These are phyloP conservation scores for Sugiyamaella japonica DNA, from an alignment of 1,139 yeast species.

Conservation along the genomic window DNA sequence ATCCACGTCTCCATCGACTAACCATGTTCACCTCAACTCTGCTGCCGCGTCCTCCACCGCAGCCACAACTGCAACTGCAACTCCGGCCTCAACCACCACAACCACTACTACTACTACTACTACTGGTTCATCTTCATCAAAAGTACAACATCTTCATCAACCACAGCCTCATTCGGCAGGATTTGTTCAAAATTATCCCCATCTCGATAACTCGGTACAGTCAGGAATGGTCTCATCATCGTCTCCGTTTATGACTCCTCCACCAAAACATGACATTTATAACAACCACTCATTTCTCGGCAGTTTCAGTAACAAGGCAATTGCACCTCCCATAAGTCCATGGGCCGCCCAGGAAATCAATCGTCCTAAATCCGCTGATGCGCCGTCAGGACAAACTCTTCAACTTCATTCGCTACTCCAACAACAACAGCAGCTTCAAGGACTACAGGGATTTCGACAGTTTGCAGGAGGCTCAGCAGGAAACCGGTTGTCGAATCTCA, in stretches of 20 bases:
- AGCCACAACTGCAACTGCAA: not conserved
- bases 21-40: not conserved
- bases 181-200: constrained; percentile 13
- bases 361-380: constrained; percentile 36
- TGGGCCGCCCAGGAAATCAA: constrained; percentile 33
- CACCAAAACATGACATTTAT: constrained; percentile 22
- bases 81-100: not conserved
- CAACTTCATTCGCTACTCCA: constrained; percentile 10
- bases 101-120: not conserved
- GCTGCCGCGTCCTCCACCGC: not conserved
- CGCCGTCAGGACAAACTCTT: constrained; percentile 12
- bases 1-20: constrained; percentile 8
- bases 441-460: constrained; percentile 6
- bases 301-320: constrained; percentile 21
- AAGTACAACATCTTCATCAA: constrained; percentile 19
- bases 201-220: constrained; percentile 9
- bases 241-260: constrained; percentile 27
- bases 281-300: constrained; percentile 15
- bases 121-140: not conserved
- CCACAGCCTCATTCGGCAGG: constrained; percentile 20
- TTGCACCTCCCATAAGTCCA: constrained; percentile 27
- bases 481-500: constrained; percentile 9
- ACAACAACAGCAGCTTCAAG: constrained; percentile 14
- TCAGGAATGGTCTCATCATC: constrained; percentile 6
- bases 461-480: constrained; percentile 4